Evolutionary conservation across 2,329 filamentous ascomycete species (phyloP).

Genomic region (Fusarium sp.): DNA sequence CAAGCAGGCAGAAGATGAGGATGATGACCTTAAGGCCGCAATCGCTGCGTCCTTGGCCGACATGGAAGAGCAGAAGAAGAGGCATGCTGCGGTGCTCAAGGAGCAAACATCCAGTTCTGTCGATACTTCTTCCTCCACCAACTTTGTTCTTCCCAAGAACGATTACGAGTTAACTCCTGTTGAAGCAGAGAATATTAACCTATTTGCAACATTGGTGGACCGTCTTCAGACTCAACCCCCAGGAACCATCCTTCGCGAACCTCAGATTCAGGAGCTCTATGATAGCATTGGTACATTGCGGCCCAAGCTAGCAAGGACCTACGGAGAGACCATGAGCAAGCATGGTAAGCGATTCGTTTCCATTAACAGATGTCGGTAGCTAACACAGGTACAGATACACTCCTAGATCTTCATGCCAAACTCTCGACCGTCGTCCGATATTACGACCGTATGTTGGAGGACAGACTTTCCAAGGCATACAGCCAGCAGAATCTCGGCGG

Average conservation of each 20-base stretch:
- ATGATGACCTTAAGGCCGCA: slow-evolving; percentile 91
- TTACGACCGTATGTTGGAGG: slow-evolving; percentile 98
- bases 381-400: slow-evolving; percentile 71
- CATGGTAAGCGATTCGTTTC: slow-evolving; percentile 71
- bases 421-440: slow-evolving; percentile 95
- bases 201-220: slow-evolving; percentile 94
- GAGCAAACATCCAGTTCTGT: slow-evolving; percentile 71
- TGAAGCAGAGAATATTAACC: slow-evolving; percentile 96
- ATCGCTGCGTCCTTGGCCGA: slow-evolving; percentile 95
- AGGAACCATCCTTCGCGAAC: slow-evolving; percentile 94
- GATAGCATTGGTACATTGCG: slow-evolving; percentile 94
- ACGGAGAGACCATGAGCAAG: slow-evolving; percentile 99
- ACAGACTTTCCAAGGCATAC: slow-evolving; percentile 92
- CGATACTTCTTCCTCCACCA: slow-evolving; percentile 53
- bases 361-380: neutral
- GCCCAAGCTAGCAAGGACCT: slow-evolving; percentile 93
- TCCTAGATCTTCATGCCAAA: slow-evolving; percentile 94
- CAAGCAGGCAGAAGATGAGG: slow-evolving; percentile 80
- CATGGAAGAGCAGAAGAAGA: slow-evolving; percentile 98
- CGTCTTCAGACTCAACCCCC: slow-evolving; percentile 94
- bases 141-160: slow-evolving; percentile 78
- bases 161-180: slow-evolving; percentile 94
- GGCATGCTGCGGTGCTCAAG: slow-evolving; percentile 85
- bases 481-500: slow-evolving; percentile 78
- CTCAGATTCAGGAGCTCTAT: slow-evolving; percentile 97